Evolutionary conservation across 352 stramenopile species (phyloP).

Genomic region (Globisporangium nunn): DNA sequence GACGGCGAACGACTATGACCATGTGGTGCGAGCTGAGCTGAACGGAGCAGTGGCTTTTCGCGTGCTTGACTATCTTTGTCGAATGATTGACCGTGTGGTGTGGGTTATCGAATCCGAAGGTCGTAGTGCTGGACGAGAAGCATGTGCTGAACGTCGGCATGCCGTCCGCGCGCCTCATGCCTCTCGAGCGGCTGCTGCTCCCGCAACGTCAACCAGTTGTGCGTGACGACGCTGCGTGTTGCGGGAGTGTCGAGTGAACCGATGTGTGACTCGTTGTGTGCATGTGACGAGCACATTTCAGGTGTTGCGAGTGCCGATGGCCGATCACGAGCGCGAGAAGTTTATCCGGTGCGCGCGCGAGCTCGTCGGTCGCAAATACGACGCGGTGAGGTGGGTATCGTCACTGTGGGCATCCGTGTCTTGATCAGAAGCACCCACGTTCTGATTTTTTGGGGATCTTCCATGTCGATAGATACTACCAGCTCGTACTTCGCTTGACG

Average conservation of each 20-base stretch:
- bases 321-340: slow-evolving; percentile 27
- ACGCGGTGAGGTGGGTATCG: slow-evolving; percentile 41
- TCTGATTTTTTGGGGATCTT: background rate
- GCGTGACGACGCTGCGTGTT: background rate
- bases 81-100: too few species aligned
- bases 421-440: too few species aligned
- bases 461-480: slow-evolving; percentile 30
- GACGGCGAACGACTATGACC: slow-evolving; percentile 65
- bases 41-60: background rate
- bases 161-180: slow-evolving; percentile 42
- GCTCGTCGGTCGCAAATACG: slow-evolving; percentile 57
- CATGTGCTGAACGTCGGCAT: slow-evolving; percentile 65
- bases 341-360: slow-evolving; percentile 58
- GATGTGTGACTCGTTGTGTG: background rate
- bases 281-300: slow-evolving; percentile 13
- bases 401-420: background rate
- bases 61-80: too few species aligned
- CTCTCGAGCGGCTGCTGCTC: slow-evolving; percentile 55
- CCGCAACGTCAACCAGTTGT: slow-evolving; percentile 69
- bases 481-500: slow-evolving; percentile 51
- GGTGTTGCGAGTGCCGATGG: slow-evolving; percentile 54
- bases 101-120: slow-evolving; percentile 15
- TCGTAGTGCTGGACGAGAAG: slow-evolving; percentile 51
- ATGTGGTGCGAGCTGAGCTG: slow-evolving; percentile 30
- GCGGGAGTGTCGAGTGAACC: too few species aligned